Conservation (phyloP, 2,329 filamentous ascomycete genomes). For the Sporothrix schenckii region DNA sequence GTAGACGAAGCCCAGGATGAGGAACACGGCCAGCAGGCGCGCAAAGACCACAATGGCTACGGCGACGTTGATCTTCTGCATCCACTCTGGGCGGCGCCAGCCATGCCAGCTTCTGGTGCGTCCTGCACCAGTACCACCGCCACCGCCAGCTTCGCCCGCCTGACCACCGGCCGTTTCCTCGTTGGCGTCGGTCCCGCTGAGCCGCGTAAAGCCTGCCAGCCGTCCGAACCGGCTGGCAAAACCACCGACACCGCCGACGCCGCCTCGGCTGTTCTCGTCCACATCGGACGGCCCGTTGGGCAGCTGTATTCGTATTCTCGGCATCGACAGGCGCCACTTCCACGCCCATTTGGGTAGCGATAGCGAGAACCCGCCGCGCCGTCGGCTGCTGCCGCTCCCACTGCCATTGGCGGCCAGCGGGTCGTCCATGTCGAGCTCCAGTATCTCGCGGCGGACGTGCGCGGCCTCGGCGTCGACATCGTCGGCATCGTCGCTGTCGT, state of each 20-base stretch:
- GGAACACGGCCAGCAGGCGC: constrained; percentile 71
- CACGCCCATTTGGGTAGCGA: constrained; percentile 59
- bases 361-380: constrained; percentile 49
- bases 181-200: constrained; percentile 23
- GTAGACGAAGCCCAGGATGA: constrained; percentile 79
- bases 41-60: constrained; percentile 65
- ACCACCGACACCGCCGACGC: neutral
- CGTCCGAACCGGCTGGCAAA: constrained; percentile 32
- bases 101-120: neutral
- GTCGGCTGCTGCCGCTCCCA: constrained; percentile 33
- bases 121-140: neutral
- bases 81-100: constrained; percentile 35
- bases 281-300: constrained; percentile 30
- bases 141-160: constrained; percentile 32
- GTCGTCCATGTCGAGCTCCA: constrained; percentile 86
- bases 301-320: constrained; percentile 54
- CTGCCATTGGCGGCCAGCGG: constrained; percentile 46
- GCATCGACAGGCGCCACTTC: constrained; percentile 53
- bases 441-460: constrained; percentile 76
- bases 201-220: constrained; percentile 30
- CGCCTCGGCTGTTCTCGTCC: constrained; percentile 37
- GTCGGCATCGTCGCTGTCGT: constrained; percentile 40
- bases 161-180: neutral
- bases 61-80: constrained; percentile 48
- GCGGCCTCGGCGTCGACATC: constrained; percentile 59